A percentile compares a stretch with the other conserved stretches of the same genome.
phyloP scores from a whole-genome alignment of 2,329 filamentous ascomycete species.

The Aspergillus fumigatiaffinis region DNA sequence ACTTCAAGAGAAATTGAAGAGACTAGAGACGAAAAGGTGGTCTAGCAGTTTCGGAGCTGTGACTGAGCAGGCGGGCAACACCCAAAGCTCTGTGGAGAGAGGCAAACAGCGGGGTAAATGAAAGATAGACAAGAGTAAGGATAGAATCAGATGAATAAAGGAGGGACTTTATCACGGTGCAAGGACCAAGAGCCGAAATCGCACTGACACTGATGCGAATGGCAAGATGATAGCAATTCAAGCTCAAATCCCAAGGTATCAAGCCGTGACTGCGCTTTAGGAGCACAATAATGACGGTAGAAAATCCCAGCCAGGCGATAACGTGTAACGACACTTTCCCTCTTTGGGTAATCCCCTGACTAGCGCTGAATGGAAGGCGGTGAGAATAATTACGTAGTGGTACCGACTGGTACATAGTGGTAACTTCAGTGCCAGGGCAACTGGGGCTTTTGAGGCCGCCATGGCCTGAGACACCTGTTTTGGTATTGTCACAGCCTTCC shows the following conservation, averaged over 20 bases:
- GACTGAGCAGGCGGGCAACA: neutral
- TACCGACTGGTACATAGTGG: neutral
- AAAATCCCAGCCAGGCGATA: conserved; percentile 15
- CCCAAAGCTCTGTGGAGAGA: neutral
- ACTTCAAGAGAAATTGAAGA: conserved; percentile 1
- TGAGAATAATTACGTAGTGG: conserved; percentile 1
- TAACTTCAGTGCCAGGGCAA: neutral
- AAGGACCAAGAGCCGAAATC: neutral
- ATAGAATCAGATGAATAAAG: neutral
- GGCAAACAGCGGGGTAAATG: neutral
- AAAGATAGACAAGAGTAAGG: neutral
- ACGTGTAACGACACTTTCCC: conserved; percentile 8
- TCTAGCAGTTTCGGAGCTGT: neutral
- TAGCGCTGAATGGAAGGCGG: conserved; percentile 11
- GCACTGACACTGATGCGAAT: neutral
- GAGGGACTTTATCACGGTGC: neutral
- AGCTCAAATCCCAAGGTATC: neutral
- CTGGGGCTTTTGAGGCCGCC: neutral
- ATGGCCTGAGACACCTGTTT: conserved; percentile 21
- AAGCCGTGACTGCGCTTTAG: neutral
- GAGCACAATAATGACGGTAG: conserved; percentile 8
- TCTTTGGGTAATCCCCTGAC: conserved; percentile 9
- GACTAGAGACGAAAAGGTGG: neutral
- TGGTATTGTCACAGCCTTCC: conserved; percentile 22
- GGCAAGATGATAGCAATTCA: neutral